A percentile compares a stretch with the other conserved stretches of the same genome.
These are phyloP conservation scores for Aspergillus cavernicola DNA, from an alignment of 495 filamentous ascomycete genomes.

Conservation along the genomic window DNA sequence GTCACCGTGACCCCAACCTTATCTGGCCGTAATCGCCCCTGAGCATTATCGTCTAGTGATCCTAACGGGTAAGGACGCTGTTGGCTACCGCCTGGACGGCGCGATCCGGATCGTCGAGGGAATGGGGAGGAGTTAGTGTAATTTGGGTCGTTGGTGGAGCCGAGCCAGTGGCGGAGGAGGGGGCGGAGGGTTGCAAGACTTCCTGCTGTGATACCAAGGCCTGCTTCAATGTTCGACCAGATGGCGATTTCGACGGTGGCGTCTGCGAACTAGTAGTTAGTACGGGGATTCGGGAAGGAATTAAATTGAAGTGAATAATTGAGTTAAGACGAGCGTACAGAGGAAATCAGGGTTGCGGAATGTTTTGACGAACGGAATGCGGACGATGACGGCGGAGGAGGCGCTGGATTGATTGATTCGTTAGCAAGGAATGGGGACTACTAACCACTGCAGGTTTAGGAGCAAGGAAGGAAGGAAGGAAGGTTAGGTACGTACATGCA, in stretches of 20 bases:
- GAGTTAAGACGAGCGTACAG: constrained; percentile 21
- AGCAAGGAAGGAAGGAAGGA: too few species aligned
- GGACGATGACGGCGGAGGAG: constrained; percentile 38
- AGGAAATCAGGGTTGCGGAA: constrained; percentile 38
- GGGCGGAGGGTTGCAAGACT: constrained; percentile 47
- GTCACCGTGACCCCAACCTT: constrained; percentile 38
- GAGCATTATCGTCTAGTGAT: constrained; percentile 25
- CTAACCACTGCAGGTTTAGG: too few species aligned
- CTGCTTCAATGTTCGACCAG: constrained; percentile 45
- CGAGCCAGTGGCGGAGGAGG: constrained; percentile 36
- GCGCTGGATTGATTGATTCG: constrained; percentile 22
- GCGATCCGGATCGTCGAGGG: constrained; percentile 23
- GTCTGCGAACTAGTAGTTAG: constrained; percentile 21
- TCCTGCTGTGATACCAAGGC: constrained; percentile 44
- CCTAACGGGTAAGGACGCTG: constrained; percentile 27
- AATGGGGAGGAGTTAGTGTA: constrained; percentile 21
- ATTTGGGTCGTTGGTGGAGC: constrained; percentile 20
- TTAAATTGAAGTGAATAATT: neutral
- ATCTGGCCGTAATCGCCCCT: constrained; percentile 32
- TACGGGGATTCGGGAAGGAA: neutral
- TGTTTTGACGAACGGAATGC: constrained; percentile 38
- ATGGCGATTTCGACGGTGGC: constrained; percentile 41
- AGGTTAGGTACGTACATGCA: constrained; percentile 23
- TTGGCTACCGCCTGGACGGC: constrained; percentile 6
- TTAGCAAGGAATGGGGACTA: too few species aligned